phyloP scores from a whole-genome alignment of 371 early-diverging fungal genomes.

The Entomophthora muscae region DNA sequence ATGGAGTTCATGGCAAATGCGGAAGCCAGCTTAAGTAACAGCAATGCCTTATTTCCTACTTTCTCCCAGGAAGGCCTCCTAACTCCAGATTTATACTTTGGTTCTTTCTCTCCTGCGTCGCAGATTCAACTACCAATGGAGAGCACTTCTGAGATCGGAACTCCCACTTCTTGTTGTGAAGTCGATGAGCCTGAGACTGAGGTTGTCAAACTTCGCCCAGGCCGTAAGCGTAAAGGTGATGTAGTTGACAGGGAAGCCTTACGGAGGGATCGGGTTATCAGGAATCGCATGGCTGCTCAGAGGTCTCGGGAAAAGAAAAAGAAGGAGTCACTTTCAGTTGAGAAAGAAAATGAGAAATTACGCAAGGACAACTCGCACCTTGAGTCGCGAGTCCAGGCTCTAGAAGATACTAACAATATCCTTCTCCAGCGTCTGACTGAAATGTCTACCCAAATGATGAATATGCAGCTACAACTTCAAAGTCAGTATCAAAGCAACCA shows the following conservation, averaged over 20 bases:
- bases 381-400: slow-evolving; percentile 31
- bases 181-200: not conserved
- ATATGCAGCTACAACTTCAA: slow-evolving; percentile 22
- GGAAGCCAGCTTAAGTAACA: not conserved
- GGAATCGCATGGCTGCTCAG: slow-evolving; percentile 82
- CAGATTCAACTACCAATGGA: not conserved
- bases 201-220: slow-evolving; percentile 1
- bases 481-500: not conserved
- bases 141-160: not conserved
- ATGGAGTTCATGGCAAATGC: not conserved
- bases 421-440: slow-evolving; percentile 36
- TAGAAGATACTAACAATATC: slow-evolving; percentile 37
- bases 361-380: slow-evolving; percentile 37
- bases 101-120: not conserved
- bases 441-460: slow-evolving; percentile 30
- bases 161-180: not conserved
- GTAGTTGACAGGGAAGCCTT: slow-evolving; percentile 29
- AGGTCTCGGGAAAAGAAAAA: slow-evolving; percentile 74
- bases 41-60: not conserved
- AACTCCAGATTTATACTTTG: not conserved
- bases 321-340: slow-evolving; percentile 51
- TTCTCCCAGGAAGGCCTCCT: not conserved
- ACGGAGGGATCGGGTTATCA: slow-evolving; percentile 41
- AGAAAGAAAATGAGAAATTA: slow-evolving; percentile 40
- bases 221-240: slow-evolving; percentile 19